A percentile compares a stretch with the other conserved stretches of the same genome.
These are phyloP conservation scores for Boechera retrofracta DNA, from an alignment of 345 rosid species.

Conservation along the genomic window DNA sequence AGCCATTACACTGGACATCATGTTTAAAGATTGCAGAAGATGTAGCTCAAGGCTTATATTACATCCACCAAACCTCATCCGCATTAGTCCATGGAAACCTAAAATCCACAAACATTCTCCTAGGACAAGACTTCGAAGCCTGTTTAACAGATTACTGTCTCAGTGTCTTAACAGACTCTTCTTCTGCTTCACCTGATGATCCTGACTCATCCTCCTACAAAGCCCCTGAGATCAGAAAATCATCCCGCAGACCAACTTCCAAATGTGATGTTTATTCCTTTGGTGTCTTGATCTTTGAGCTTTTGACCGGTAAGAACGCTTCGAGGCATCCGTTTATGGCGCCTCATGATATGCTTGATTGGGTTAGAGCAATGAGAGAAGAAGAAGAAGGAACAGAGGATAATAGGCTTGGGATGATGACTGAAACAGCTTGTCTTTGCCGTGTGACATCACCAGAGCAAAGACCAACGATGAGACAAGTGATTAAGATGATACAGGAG, in stretches of 20 bases:
- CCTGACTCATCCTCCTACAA: constrained; percentile 67
- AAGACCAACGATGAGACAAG: constrained; percentile 91
- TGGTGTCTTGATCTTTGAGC: constrained; percentile 82
- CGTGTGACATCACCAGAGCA: constrained; percentile 87
- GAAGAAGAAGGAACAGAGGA: constrained; percentile 61
- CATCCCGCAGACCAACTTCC: constrained; percentile 58
- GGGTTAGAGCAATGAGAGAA: constrained; percentile 79
- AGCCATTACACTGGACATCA: constrained; percentile 96
- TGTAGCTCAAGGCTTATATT: constrained; percentile 86
- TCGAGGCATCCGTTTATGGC: constrained; percentile 80
- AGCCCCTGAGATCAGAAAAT: constrained; percentile 85
- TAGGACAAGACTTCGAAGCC: constrained; percentile 92
- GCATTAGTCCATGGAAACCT: constrained; percentile 84
- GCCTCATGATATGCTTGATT: constrained; percentile 78
- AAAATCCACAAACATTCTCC: constrained; percentile 85
- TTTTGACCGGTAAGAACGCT: constrained; percentile 80
- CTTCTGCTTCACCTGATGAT: constrained; percentile 58
- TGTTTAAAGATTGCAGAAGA: constrained; percentile 98
- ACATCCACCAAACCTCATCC: constrained; percentile 86
- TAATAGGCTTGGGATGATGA: constrained; percentile 72
- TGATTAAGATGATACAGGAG: constrained; percentile 83
- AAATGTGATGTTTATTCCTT: constrained; percentile 87
- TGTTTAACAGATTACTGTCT: constrained; percentile 87
- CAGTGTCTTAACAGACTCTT: constrained; percentile 64
- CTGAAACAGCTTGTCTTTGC: constrained; percentile 85